These are phyloP conservation scores for Neofusicoccum ribis DNA, from an alignment of 2,329 filamentous ascomycete species.

Conservation along the genomic window DNA sequence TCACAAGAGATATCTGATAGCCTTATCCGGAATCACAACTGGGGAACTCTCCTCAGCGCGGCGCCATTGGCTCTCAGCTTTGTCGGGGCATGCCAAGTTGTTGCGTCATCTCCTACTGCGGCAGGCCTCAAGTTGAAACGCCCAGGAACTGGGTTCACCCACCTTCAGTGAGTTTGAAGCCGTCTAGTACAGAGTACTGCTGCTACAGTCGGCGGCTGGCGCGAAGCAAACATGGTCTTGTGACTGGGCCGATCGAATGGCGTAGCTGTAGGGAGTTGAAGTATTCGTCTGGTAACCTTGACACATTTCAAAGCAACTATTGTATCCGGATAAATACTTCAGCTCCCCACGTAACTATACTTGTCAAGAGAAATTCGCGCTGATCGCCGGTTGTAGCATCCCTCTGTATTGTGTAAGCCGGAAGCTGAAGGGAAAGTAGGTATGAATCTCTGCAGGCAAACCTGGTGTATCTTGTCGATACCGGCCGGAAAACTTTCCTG, in stretches of 20 bases:
- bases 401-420: not conserved
- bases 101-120: conserved; percentile 11
- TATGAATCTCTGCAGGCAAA: conserved; percentile 14
- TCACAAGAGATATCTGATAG: conserved; percentile 12
- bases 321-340: too few relatives aligned
- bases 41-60: conserved; percentile 9
- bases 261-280: too few relatives aligned
- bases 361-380: too few relatives aligned
- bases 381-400: too few relatives aligned
- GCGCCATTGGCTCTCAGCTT: conserved; percentile 13
- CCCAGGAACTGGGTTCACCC: conserved; percentile 6
- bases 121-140: not conserved
- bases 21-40: conserved; percentile 6
- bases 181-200: too few relatives aligned
- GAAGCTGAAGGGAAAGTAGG: not conserved
- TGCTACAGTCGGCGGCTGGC: too few relatives aligned
- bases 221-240: too few relatives aligned
- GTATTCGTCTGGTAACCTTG: too few relatives aligned
- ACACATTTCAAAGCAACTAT: too few relatives aligned
- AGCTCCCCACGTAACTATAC: too few relatives aligned
- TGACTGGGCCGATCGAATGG: too few relatives aligned
- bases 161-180: not conserved
- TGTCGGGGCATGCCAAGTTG: conserved; percentile 13
- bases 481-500: conserved; percentile 8
- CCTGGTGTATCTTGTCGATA: not conserved